Percentiles rank a stretch among this genome's conserved stretches.
phyloP scores from a whole-genome alignment of 2,329 filamentous ascomycete species.

The Aspergillus caelatus region DNA sequence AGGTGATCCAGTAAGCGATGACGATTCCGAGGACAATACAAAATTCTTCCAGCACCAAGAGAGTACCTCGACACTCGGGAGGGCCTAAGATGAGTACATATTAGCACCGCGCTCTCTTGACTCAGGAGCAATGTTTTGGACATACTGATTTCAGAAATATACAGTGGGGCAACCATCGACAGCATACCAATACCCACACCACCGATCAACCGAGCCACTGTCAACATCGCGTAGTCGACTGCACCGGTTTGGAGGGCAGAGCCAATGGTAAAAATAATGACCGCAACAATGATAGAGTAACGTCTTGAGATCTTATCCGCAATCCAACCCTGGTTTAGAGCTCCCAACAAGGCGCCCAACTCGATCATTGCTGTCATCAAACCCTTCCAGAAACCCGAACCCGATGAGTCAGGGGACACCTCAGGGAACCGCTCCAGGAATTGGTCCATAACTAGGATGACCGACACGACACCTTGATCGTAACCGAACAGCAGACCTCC shows the following conservation, averaged over 20 bases:
- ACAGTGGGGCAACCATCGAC: constrained; percentile 54
- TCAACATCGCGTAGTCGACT: constrained; percentile 55
- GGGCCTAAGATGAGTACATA: constrained; percentile 29
- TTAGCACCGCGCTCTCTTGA: background rate
- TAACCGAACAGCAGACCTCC: constrained; percentile 57
- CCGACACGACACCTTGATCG: constrained; percentile 48
- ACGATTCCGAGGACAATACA: constrained; percentile 47
- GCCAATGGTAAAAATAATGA: constrained; percentile 55
- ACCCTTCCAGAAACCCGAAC: constrained; percentile 47
- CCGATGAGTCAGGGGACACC: constrained; percentile 42
- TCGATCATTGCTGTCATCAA: constrained; percentile 59
- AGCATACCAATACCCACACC: constrained; percentile 57
- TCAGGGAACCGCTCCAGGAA: constrained; percentile 51
- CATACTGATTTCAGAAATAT: constrained; percentile 55
- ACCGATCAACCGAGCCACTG: constrained; percentile 53
- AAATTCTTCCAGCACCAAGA: constrained; percentile 47
- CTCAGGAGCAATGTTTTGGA: background rate
- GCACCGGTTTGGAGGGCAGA: constrained; percentile 56
- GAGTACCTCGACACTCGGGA: constrained; percentile 52
- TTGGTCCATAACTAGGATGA: constrained; percentile 57
- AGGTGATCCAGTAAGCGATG: constrained; percentile 47
- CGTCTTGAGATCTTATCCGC: constrained; percentile 57
- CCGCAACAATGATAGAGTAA: constrained; percentile 56
- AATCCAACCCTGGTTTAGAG: constrained; percentile 52
- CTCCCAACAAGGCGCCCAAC: constrained; percentile 53